These are phyloP conservation scores for Solanum arcanum DNA, from an alignment of 257 asterid species.

Conservation along the genomic window DNA sequence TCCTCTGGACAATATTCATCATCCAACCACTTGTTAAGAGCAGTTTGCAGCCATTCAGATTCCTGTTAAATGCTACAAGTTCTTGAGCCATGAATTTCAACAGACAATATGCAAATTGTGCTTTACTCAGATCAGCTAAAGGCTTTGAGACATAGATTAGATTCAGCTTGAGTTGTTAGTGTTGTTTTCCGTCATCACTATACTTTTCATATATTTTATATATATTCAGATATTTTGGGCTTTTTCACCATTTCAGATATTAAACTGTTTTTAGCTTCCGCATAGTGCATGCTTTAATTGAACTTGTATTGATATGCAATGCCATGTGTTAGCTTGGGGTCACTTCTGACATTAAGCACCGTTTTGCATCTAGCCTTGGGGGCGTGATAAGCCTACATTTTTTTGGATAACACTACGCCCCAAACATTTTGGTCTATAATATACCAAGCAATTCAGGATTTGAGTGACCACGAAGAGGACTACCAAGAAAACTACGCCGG, in stretches of 20 bases:
- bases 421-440: background rate
- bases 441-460: background rate
- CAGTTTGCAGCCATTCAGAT: slow-evolving; percentile 70
- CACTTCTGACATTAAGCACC: background rate
- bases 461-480: background rate
- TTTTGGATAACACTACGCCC: background rate
- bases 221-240: too few species aligned
- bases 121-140: background rate
- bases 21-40: slow-evolving; percentile 80
- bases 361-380: background rate
- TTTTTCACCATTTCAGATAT: too few species aligned
- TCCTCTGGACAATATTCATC: slow-evolving; percentile 90
- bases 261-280: too few species aligned
- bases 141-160: too few species aligned
- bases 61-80: slow-evolving; percentile 30
- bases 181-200: too few species aligned
- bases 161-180: too few species aligned
- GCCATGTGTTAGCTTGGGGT: background rate
- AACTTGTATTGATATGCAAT: too few species aligned
- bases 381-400: background rate
- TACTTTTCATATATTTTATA: too few species aligned
- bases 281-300: too few species aligned
- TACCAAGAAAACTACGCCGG: background rate
- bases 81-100: slow-evolving; percentile 1
- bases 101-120: background rate